Evolutionary conservation across 1,139 yeast genomes (phyloP), one percentile per base, ranked within the genome.

Genomic region (Blastobotrys elegans): DNA sequence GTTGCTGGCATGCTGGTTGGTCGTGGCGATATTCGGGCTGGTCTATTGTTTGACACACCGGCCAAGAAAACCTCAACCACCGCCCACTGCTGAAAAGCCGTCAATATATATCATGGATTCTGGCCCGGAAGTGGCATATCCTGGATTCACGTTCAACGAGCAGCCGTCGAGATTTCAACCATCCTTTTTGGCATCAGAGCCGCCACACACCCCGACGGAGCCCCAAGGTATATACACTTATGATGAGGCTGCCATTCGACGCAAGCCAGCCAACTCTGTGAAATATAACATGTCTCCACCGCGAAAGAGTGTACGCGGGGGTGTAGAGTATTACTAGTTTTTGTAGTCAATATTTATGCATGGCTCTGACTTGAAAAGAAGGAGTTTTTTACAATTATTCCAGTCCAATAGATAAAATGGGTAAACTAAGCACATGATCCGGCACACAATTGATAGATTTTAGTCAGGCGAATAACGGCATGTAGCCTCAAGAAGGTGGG

Each of bases 1-100:
- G 1, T 40, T 60, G 11, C 32, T 60, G 4, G 44, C 50, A 3
- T 37, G 53, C 21, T 60, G 64, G 64, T n/a, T 58, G 14, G 11
- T 53, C 22, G 50, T 59, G 4, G 61, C 60, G 2, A 10, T 56
- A 5, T 24, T 32, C n/a, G 60, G 59, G 2, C 42, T 52, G 16
- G 10, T 56, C 5, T 56, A 57, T 47, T 58, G 62, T 35, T 39
- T 22, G 10, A 14, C 16, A 4, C 47, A 38, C 20, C 21, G 43
- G 13, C 26, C 16, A n/a, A n/a, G n/a, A n/a, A n/a, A n/a, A 22
- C 31, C 13, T 24, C 27, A 16, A 2, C 14, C 8, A 21, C 40
- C 40, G 16, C 14, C 29, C 20, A 22, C 6, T 8, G 17, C 16
- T 18, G 29, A 36, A n/a, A 36, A 34, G 24, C 38, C 38, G 24